Evolutionary conservation across 164 flowering plant genomes (phyloP).

Genomic region (Piper longum): DNA sequence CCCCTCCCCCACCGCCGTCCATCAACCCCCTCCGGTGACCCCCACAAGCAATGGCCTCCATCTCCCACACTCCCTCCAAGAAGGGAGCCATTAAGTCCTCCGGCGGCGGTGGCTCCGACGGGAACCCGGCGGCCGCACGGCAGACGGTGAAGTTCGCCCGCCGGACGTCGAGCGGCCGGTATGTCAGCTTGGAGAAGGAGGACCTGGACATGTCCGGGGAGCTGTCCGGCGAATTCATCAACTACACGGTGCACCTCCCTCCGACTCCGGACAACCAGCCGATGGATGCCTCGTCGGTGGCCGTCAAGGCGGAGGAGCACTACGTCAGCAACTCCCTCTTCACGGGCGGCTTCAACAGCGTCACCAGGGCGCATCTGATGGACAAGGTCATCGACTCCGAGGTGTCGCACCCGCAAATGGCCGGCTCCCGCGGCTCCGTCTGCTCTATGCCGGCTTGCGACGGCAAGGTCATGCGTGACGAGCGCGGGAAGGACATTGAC

Average conservation of each 20-base stretch:
- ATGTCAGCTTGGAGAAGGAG: slow-evolving; percentile 48
- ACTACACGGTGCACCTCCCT: slow-evolving; percentile 71
- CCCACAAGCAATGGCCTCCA: slow-evolving; percentile 21
- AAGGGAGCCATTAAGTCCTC: slow-evolving; percentile 18
- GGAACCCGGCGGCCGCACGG: slow-evolving; percentile 12
- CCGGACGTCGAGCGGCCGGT: slow-evolving; percentile 57
- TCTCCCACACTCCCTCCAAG: slow-evolving; percentile 24
- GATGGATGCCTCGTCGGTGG: slow-evolving; percentile 43
- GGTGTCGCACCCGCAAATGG: slow-evolving; percentile 56
- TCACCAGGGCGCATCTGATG: slow-evolving; percentile 30
- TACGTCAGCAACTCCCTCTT: slow-evolving; percentile 58
- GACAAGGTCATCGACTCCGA: slow-evolving; percentile 52
- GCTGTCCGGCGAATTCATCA: slow-evolving; percentile 44
- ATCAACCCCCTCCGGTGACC: no score
- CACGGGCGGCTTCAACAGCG: slow-evolving; percentile 63
- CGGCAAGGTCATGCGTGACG: slow-evolving; percentile 57
- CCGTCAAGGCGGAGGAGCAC: slow-evolving; percentile 58
- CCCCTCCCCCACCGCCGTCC: no score
- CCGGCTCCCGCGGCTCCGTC: slow-evolving; percentile 41
- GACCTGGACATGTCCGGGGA: slow-evolving; percentile 67
- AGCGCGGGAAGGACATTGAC: slow-evolving; percentile 37
- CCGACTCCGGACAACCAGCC: slow-evolving; percentile 73
- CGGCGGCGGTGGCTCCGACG: slow-evolving; percentile 10
- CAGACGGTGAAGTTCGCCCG: slow-evolving; percentile 55
- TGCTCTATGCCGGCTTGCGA: slow-evolving; percentile 61